Conservation (phyloP, 345 rosid species). For the Arabidopsis suecica region DNA sequence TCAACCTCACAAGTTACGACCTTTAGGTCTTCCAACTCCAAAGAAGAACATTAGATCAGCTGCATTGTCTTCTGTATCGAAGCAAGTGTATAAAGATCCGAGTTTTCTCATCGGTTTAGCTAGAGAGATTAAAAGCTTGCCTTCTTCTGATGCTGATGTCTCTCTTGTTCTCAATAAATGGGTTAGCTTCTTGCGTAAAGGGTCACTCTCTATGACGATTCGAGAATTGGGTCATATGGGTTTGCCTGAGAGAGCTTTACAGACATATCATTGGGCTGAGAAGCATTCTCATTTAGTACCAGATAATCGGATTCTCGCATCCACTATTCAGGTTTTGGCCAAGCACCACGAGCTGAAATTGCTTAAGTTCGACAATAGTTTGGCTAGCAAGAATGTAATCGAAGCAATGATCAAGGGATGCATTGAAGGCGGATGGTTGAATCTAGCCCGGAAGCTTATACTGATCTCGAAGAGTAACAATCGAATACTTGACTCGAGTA, state of each 20-base stretch:
- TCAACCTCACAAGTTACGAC: constrained; percentile 74
- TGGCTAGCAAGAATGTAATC: constrained; percentile 68
- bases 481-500: constrained; percentile 64
- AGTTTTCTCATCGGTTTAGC: constrained; percentile 70
- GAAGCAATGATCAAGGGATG: constrained; percentile 88
- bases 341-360: constrained; percentile 64
- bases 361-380: constrained; percentile 58
- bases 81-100: constrained; percentile 63
- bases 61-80: constrained; percentile 44
- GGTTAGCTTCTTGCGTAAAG: constrained; percentile 70
- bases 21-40: constrained; percentile 65
- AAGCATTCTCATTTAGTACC: constrained; percentile 68
- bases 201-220: constrained; percentile 71
- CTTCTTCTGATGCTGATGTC: constrained; percentile 55
- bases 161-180: constrained; percentile 61
- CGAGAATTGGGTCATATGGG: constrained; percentile 86
- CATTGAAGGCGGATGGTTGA: constrained; percentile 66
- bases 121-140: constrained; percentile 61
- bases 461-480: constrained; percentile 55
- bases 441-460: constrained; percentile 74
- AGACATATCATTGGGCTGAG: constrained; percentile 85
- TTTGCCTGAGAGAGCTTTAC: constrained; percentile 77
- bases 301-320: constrained; percentile 69
- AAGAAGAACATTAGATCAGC: constrained; percentile 51
- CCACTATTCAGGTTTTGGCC: constrained; percentile 76